A percentile compares a stretch with the other conserved stretches of the same genome.
phyloP scores from a whole-genome alignment of 768 basidiomycete species.

The Pseudohyphozyma bogoriensis region DNA sequence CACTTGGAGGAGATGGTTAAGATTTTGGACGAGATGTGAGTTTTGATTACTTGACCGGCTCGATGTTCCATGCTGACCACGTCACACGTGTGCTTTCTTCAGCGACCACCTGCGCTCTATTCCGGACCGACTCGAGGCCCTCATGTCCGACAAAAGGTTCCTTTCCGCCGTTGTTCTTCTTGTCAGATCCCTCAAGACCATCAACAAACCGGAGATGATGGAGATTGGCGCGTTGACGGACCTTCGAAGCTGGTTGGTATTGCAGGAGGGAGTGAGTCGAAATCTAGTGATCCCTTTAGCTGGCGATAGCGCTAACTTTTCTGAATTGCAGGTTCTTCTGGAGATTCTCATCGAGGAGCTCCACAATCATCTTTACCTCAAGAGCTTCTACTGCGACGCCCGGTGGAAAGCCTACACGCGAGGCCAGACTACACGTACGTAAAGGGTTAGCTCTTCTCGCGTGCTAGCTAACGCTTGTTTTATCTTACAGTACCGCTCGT shows the following conservation, averaged over 20 bases:
- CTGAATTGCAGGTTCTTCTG: slow-evolving; percentile 56
- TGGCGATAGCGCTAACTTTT: not conserved
- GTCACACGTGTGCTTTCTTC: slow-evolving; percentile 1
- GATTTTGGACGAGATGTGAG: slow-evolving; percentile 88
- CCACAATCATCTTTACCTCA: slow-evolving; percentile 93
- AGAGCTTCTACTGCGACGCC: slow-evolving; percentile 88
- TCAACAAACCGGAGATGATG: slow-evolving; percentile 81
- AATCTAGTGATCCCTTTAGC: not conserved
- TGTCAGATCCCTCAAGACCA: slow-evolving; percentile 75
- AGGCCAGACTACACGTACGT: slow-evolving; percentile 66
- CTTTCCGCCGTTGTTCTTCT: slow-evolving; percentile 79
- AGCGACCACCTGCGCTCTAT: slow-evolving; percentile 85
- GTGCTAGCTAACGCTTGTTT: not conserved
- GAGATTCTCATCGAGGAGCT: slow-evolving; percentile 93
- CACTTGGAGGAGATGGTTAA: slow-evolving; percentile 91
- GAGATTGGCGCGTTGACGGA: slow-evolving; percentile 94
- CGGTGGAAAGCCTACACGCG: slow-evolving; percentile 78
- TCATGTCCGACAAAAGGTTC: slow-evolving; percentile 92
- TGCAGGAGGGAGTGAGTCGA: slow-evolving; percentile 70
- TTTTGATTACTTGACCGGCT: not conserved
- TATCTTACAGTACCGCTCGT: slow-evolving; percentile 32
- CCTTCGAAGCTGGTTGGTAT: slow-evolving; percentile 65
- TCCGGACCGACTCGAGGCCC: slow-evolving; percentile 79
- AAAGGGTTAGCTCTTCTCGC: not conserved
- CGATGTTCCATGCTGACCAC: not conserved